These are phyloP conservation scores for Trypanosoma lewisi DNA, from an alignment of 208 protist genomes.

Conservation along the genomic window DNA sequence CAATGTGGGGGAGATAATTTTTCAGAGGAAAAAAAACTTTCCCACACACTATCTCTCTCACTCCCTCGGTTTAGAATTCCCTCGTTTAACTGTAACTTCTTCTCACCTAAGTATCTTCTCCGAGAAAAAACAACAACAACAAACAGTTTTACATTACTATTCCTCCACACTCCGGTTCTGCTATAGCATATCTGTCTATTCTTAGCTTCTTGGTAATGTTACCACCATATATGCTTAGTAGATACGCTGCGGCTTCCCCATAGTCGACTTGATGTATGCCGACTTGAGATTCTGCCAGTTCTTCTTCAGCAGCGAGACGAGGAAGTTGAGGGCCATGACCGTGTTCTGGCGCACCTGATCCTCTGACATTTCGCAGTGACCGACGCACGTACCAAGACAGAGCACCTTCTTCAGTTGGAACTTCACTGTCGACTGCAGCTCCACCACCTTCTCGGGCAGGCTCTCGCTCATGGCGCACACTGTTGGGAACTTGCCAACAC, in stretches of 20 bases:
- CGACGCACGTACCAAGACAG: slow-evolving; percentile 97
- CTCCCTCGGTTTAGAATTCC: slow-evolving; percentile 1
- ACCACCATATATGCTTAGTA: slow-evolving; percentile 71
- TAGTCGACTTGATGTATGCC: slow-evolving; percentile 99
- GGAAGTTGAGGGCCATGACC: slow-evolving; percentile 97
- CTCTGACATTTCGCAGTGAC: slow-evolving; percentile 95
- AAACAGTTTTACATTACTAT: background rate
- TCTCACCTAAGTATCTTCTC: background rate
- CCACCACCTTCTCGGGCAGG: slow-evolving; percentile 93
- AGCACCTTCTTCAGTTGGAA: slow-evolving; percentile 99
- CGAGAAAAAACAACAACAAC: slow-evolving; percentile 1
- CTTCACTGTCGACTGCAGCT: slow-evolving; percentile 96
- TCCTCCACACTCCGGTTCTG: background rate
- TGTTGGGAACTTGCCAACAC: slow-evolving; percentile 99
- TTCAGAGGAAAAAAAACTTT: slow-evolving; percentile 7
- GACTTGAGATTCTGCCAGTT: slow-evolving; percentile 99
- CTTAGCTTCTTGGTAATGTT: background rate
- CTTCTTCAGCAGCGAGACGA: slow-evolving; percentile 99
- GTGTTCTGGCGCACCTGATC: slow-evolving; percentile 97
- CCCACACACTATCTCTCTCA: background rate
- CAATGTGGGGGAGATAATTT: no score
- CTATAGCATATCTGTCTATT: background rate
- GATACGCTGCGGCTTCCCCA: slow-evolving; percentile 97
- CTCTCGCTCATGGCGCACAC: slow-evolving; percentile 92
- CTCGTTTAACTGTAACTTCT: slow-evolving; percentile 4